These are phyloP conservation scores for Vigna trinervia DNA, from an alignment of 306 rosid genomes.

Conservation along the genomic window DNA sequence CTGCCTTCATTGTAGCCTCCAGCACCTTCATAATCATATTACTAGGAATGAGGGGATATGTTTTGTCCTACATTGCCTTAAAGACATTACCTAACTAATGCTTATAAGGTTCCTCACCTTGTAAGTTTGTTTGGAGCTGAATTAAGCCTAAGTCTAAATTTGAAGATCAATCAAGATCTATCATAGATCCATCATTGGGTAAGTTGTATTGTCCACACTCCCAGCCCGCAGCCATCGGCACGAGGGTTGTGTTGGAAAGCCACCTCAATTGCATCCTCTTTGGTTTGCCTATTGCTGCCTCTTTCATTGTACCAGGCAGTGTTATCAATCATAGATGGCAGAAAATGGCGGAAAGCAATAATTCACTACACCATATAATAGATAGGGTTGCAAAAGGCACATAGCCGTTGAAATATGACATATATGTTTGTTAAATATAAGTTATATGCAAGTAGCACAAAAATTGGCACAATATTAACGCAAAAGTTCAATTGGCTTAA, in stretches of 20 bases:
- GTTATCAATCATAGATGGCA: neutral
- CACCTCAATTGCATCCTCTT: neutral
- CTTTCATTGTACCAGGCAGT: neutral
- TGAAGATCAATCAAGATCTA: neutral
- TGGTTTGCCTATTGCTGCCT: no score
- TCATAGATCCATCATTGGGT: neutral
- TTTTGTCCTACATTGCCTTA: neutral
- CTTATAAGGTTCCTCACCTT: neutral
- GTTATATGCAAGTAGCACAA: neutral
- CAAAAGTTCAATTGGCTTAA: neutral
- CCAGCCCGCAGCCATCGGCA: neutral
- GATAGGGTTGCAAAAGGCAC: neutral
- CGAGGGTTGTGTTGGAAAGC: neutral
- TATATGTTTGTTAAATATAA: neutral
- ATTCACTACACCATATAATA: neutral
- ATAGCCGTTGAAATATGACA: neutral
- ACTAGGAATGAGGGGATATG: neutral
- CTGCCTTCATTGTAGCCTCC: neutral
- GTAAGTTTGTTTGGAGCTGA: neutral
- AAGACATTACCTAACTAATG: neutral
- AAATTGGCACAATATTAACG: neutral
- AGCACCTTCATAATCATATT: neutral
- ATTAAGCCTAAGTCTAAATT: neutral
- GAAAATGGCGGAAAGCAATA: neutral
- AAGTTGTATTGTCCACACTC: neutral